Evolutionary conservation across 352 stramenopile species (phyloP), one percentile per base, ranked within the genome.

Genomic region (Phytophthora boehmeriae): DNA sequence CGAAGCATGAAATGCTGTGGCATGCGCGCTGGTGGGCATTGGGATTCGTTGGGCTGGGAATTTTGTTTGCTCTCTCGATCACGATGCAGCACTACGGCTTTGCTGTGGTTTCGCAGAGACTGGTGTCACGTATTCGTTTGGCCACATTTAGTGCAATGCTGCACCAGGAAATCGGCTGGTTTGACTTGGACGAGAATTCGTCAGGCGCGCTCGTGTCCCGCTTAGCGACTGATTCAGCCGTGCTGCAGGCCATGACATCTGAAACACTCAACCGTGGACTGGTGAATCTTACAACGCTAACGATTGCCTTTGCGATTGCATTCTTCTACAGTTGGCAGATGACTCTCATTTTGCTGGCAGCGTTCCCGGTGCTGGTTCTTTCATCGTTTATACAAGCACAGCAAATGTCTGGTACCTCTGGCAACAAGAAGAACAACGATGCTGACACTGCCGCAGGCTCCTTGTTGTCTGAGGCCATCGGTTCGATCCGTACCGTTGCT

Each of bases 111-210:
- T 78, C 75, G 0, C 73, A 88, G 52, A 71, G 73, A 1, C 66
- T 92, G 20, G 85, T 83, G 3, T 71, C 66, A 54, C 78, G 83
- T n/a, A 56, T 93, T 9, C 78, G 83, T 0, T 39, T 70, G n/a
- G 44, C 63, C 16, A 76, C 76, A 5, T 91, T 91, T 42, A 72
- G 54, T 27, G 69, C 78, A 19, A 93, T 94, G 67, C 61, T 96
- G 23, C 56, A 70, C 19, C 86, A 95, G 35, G 85, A 97, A 36
- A 68, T 95, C 35, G 86, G 80, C 1, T 97, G 86, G 79, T 96
- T 95, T 42, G 88, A 96, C 51, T 52, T 73, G 39, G 69, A 88
- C 17, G 66, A 88, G 25, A 92, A 96, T 59, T 75, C 75, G 2
- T 84, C 86, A 0, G 88, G 88, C 32, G 83, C 86, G 19, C 64